A percentile compares a stretch with the other conserved stretches of the same genome.
Conservation (phyloP, 176 grass and related monocot species). For the Phoenix roebelenii region DNA sequence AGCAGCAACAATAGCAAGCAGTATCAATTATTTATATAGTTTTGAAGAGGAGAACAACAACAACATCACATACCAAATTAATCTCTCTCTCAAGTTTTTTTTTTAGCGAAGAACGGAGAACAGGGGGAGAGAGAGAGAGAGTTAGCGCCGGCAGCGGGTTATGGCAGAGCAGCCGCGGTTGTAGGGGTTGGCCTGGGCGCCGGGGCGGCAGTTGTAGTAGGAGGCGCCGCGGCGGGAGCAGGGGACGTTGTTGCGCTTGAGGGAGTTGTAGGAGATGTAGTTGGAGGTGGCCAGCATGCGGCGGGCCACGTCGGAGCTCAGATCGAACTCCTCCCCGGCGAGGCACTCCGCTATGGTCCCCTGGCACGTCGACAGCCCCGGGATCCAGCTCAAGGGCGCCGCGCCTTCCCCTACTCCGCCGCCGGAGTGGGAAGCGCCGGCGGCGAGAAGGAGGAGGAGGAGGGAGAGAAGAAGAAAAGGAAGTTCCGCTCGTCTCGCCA, state of each 20-base stretch:
- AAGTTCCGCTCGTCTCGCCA: no score
- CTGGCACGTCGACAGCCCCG: constrained; percentile 1
- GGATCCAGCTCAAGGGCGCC: constrained; percentile 8
- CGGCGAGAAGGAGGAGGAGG: background rate
- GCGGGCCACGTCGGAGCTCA: constrained; percentile 13
- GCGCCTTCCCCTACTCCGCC: background rate
- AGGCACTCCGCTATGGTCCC: constrained; percentile 15
- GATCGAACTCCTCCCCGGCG: constrained; percentile 12
- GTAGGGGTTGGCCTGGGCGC: constrained; percentile 18
- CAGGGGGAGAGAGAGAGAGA: background rate
- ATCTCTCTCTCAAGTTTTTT: background rate
- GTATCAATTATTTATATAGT: constrained; percentile 1
- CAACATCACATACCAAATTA: constrained; percentile 6
- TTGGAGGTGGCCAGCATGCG: constrained; percentile 14
- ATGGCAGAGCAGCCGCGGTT: constrained; percentile 15
- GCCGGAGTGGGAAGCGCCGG: background rate
- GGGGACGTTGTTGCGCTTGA: constrained; percentile 7
- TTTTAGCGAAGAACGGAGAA: background rate
- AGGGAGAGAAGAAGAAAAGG: background rate
- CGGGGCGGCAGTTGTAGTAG: constrained; percentile 18
- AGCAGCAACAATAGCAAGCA: background rate
- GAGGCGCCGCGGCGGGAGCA: constrained; percentile 13
- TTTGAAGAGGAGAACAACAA: background rate
- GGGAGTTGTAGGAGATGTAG: background rate
- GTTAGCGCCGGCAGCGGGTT: constrained; percentile 9